Conservation (phyloP, 768 basidiomycete species). For the Neoboletus subvelutipes region DNA sequence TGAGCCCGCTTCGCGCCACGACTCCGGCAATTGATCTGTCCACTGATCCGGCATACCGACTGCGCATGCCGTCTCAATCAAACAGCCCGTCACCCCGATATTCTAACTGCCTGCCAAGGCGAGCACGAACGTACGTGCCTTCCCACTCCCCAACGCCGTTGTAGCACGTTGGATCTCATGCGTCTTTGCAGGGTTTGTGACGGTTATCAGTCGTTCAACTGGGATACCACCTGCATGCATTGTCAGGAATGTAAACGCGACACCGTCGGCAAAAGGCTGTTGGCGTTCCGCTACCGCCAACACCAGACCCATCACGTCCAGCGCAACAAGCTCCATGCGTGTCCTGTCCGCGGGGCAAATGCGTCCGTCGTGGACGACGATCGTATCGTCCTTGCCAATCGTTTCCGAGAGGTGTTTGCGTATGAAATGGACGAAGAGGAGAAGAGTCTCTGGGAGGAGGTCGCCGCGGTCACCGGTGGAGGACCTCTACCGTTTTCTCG, state of each 20-base stretch:
- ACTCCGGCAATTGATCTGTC: conserved; percentile 13
- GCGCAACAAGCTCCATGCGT: neutral
- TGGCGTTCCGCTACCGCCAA: conserved; percentile 22
- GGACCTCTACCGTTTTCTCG: conserved; percentile 17
- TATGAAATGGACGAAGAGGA: conserved; percentile 29
- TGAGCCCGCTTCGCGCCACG: conserved; percentile 30
- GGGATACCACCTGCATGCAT: conserved; percentile 24
- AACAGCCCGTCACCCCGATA: conserved; percentile 26
- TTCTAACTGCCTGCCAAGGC: conserved; percentile 10
- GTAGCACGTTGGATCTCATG: conserved; percentile 6
- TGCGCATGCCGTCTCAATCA: conserved; percentile 24
- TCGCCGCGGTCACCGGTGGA: conserved; percentile 23
- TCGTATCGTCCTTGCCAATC: conserved; percentile 5
- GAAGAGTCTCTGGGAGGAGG: conserved; percentile 29
- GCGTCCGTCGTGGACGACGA: conserved; percentile 2
- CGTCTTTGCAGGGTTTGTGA: conserved; percentile 26
- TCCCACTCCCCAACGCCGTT: neutral
- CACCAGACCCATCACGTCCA: conserved; percentile 8
- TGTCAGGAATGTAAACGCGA: conserved; percentile 32
- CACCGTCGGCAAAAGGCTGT: conserved; percentile 24
- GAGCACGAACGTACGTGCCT: conserved; percentile 30
- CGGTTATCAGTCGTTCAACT: conserved; percentile 17
- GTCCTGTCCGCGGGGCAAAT: neutral
- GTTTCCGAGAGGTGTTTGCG: conserved; percentile 16
- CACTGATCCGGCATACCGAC: conserved; percentile 15